phyloP scores from a whole-genome alignment of 306 rosid species.

The Erythrophleum fordii region DNA sequence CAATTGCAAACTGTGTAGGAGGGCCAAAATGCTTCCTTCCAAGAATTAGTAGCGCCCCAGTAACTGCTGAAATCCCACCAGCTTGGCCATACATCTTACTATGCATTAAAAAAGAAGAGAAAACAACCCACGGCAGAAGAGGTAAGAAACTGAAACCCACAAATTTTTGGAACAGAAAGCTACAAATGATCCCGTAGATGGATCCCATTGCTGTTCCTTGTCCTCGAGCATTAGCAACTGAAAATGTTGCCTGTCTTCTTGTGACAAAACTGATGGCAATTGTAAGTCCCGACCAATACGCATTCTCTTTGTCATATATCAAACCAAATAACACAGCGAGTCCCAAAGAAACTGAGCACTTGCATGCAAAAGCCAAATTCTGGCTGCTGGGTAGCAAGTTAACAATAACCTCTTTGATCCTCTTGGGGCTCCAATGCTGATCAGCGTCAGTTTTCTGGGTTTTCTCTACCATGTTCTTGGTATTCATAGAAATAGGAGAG shows the following conservation, averaged over 20 bases:
- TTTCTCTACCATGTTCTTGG: background rate
- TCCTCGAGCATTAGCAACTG: conserved; percentile 68
- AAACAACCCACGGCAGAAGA: conserved; percentile 70
- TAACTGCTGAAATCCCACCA: conserved; percentile 72
- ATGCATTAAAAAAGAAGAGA: conserved; percentile 66
- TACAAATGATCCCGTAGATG: conserved; percentile 66
- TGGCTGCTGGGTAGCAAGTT: conserved; percentile 44
- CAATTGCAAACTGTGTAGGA: conserved; percentile 69
- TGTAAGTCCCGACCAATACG: conserved; percentile 79
- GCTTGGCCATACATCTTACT: conserved; percentile 86
- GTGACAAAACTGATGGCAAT: conserved; percentile 66
- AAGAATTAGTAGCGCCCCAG: conserved; percentile 75
- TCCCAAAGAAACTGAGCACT: conserved; percentile 73
- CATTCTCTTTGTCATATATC: conserved; percentile 58
- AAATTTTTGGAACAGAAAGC: conserved; percentile 47
- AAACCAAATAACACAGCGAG: conserved; percentile 74
- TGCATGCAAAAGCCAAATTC: conserved; percentile 64
- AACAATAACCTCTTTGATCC: conserved; percentile 34
- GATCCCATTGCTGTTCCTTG: conserved; percentile 88
- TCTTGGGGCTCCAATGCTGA: conserved; percentile 4
- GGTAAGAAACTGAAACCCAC: conserved; percentile 51
- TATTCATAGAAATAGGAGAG: conserved; percentile 38
- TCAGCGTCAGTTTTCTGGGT: conserved; percentile 16
- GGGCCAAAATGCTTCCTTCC: conserved; percentile 69
- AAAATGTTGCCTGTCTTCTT: conserved; percentile 67